Evolutionary conservation across 768 basidiomycete species (phyloP), one percentile per base, ranked within the genome.

Genomic region (Russula dissimulans): DNA sequence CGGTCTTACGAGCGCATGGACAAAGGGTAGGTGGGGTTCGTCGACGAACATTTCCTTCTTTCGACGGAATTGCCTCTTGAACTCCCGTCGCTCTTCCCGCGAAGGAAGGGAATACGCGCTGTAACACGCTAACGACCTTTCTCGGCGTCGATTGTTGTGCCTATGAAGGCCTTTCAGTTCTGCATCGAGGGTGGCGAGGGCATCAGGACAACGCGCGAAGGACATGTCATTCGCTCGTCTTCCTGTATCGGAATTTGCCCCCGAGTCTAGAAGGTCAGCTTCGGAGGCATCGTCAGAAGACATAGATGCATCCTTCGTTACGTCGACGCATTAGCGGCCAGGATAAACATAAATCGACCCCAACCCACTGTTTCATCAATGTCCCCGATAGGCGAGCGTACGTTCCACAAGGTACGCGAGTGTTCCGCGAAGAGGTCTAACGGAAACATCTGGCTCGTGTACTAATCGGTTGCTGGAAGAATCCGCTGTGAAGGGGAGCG

Each of bases 341-440:
- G n/a, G 14, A 51, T 31, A 49, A 51, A n/a, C 26, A 51, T 10
- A 51, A 45, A 41, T 12, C 29, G 14, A 38, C 18, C 5, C 39
- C 22, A 10, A 15, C 60, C 3, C n/a, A 56, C 60, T 47, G 14
- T 12, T 44, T 61, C 60, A 34, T 61, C 60, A 38, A 54, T 56
- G 43, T 56, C 54, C 17, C 51, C 60, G 9, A 61, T 52, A 12
- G 18, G 36, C 14, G 18, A 17, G n/a, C 17, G 8, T 14, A 29
- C 4, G 15, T 36, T 10, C 49, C 60, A 31, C 43, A 56, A 61
- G 36, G 60, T 38, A 41, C 42, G 48, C 22, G 47, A 15, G 1
- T 50, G 31, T n/a, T 54, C 44, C 10, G 54, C 10, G 29, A 61
- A 41, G 29, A 61, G 17, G 17, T 51, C 31, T 11, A 61, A 56